Evolutionary conservation across 208 protist species (phyloP).

Genomic region (Leishmania amazonensis): DNA sequence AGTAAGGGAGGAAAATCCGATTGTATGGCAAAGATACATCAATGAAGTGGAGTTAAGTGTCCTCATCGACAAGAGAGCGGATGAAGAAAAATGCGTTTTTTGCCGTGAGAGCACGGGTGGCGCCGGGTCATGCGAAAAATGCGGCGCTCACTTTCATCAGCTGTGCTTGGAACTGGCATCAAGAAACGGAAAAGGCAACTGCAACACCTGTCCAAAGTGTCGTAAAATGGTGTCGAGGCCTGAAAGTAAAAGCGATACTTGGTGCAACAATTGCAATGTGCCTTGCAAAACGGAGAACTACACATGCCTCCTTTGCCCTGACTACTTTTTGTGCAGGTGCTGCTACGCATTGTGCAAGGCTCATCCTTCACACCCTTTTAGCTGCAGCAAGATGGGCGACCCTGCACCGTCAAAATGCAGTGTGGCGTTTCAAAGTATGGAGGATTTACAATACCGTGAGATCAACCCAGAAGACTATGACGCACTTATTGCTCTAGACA

Average conservation of each 20-base stretch:
- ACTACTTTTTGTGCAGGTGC: conserved; percentile 40
- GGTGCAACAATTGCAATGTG: conserved; percentile 21
- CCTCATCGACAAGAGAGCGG: conserved; percentile 25
- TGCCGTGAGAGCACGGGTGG: conserved; percentile 22
- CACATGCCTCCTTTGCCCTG: conserved; percentile 54
- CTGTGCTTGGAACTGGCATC: conserved; percentile 27
- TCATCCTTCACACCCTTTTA: conserved; percentile 58
- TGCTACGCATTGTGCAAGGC: conserved; percentile 40
- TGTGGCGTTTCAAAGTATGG: conserved; percentile 14
- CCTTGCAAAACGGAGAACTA: conserved; percentile 33
- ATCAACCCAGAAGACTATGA: conserved; percentile 87
- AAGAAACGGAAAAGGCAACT: not conserved
- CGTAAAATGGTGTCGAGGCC: not conserved
- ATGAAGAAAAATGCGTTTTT: conserved; percentile 31
- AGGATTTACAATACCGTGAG: conserved; percentile 63
- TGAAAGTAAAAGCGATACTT: not conserved
- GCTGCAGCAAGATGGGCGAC: not conserved
- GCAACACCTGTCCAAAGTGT: not conserved
- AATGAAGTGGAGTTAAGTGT: conserved; percentile 61
- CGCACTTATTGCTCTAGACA: conserved; percentile 56
- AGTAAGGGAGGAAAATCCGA: conserved; percentile 39
- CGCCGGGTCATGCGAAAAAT: conserved; percentile 12
- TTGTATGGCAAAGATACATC: conserved; percentile 73
- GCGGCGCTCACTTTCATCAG: conserved; percentile 27
- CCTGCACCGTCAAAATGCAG: no score